Base-by-base conservation (phyloP, 2,329 filamentous ascomycete genomes). In the Colletotrichum sp. region DNA sequence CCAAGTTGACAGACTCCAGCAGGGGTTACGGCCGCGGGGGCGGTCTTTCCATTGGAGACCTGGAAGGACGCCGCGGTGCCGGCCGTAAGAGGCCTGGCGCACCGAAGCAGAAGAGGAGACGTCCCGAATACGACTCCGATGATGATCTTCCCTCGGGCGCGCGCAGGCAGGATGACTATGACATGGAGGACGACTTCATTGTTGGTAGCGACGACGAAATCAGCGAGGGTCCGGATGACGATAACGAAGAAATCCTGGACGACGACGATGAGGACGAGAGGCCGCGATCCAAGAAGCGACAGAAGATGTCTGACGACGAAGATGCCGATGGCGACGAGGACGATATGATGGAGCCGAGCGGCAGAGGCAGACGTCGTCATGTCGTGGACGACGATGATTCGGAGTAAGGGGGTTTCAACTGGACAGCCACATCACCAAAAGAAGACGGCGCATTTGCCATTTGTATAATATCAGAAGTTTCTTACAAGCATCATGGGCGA, bases 111-210 rank as follows among this genome's bases (percentile, higher is more conserved):
- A 91, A 90, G 84, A 87, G 88, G 80, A 87, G 88, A 36, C 87
- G 89, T 52, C 87, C 89, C 75, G 94, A 94, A 79, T 94, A 95
- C 76, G 94, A 96, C 80, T 95, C 95, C 10, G 94, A 96, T 79
- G 94, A 95, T 79, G 94, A 94, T 75, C 87, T 93, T 43, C 91
- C 92, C 18, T 89, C 90, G 48, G 91, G 92, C 36, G 87, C 87
- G 61, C 89, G 89, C 36, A 90, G 91, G 68, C 90, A 93, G 75
- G 93, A 95, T 78, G 92, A 94, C 79, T 96, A 96, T 81, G 94
- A 96, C 77, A 90, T 93, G 81, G 94, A 94, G 39, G 94, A 96
- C 80, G 94, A 93, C 73, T 96, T 96, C 82, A 90, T 96, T 72
- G 94, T 93, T 5, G 89, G 88, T 5, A 95, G 93, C 80, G 94